Evolutionary conservation across 2,329 filamentous ascomycete genomes (phyloP).

Genomic region (Periglandula ipomoeae): DNA sequence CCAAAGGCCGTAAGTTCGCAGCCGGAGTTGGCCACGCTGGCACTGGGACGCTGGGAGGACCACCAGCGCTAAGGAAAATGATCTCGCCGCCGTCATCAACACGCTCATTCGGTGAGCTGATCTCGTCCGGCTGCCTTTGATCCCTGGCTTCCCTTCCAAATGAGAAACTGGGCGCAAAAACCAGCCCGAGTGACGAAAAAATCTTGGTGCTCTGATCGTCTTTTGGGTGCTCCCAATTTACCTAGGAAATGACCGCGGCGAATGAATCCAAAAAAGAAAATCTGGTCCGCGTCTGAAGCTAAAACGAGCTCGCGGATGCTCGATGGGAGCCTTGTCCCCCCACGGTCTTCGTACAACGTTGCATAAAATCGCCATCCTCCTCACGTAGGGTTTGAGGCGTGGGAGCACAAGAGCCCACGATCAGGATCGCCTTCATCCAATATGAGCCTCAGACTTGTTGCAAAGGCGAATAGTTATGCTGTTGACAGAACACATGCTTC

Average conservation of each 20-base stretch:
- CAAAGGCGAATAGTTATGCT: no score
- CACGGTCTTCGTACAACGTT: not conserved
- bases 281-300: not conserved
- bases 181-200: constrained; percentile 5
- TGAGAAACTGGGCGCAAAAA: constrained; percentile 10
- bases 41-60: constrained; percentile 1
- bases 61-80: not conserved
- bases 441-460: no score
- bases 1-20: not conserved
- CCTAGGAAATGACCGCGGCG: not conserved
- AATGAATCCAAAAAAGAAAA: not conserved
- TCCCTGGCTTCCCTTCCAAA: not conserved
- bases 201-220: not conserved
- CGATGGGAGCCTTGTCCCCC: not conserved
- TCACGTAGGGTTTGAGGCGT: not conserved
- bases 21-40: not conserved
- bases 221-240: not conserved
- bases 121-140: not conserved
- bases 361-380: not conserved
- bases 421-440: not conserved
- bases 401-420: not conserved
- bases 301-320: not conserved
- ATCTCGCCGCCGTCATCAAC: not conserved
- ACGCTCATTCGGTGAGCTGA: not conserved
- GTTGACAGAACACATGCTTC: not conserved